Evolutionary conservation across 192 early-diverging fungal genomes (phyloP).

Genomic region (Spizellomyces punctatus): DNA sequence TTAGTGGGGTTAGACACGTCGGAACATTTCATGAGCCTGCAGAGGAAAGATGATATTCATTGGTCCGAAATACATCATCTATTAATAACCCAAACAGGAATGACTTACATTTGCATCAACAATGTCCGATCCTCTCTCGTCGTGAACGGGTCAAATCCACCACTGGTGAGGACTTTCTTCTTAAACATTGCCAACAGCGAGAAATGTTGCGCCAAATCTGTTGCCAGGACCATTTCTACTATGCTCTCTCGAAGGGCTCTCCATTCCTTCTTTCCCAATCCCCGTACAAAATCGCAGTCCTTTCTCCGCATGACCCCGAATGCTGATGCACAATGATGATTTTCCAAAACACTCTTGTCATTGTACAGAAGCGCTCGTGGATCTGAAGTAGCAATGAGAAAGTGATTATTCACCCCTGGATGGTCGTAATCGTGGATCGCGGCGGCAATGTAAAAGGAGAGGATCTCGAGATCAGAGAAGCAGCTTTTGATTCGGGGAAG

Average conservation of each 20-base stretch:
- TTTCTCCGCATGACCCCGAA: slow-evolving; percentile 50
- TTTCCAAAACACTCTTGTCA: slow-evolving; percentile 62
- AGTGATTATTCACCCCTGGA: slow-evolving; percentile 61
- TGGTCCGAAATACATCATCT: neutral
- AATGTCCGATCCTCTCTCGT: slow-evolving; percentile 48
- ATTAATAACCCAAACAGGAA: neutral
- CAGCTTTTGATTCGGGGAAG: slow-evolving; percentile 34
- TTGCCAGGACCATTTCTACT: slow-evolving; percentile 62
- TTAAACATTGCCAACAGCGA: slow-evolving; percentile 49
- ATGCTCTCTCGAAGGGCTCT: slow-evolving; percentile 45
- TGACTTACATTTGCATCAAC: slow-evolving; percentile 55
- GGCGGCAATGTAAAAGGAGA: slow-evolving; percentile 56
- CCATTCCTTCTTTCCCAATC: slow-evolving; percentile 43
- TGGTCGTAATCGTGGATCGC: slow-evolving; percentile 66
- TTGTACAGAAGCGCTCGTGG: slow-evolving; percentile 58
- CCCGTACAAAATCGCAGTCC: slow-evolving; percentile 49
- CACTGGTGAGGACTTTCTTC: slow-evolving; percentile 50
- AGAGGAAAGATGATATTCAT: neutral
- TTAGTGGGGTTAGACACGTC: slow-evolving; percentile 67
- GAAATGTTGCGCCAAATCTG: slow-evolving; percentile 57
- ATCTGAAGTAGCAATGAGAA: slow-evolving; percentile 52
- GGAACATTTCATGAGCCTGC: slow-evolving; percentile 58
- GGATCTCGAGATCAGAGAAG: slow-evolving; percentile 53
- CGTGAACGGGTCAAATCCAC: slow-evolving; percentile 48
- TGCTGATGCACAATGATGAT: slow-evolving; percentile 60